Evolutionary conservation across 495 filamentous ascomycete species (phyloP), one percentile per base, ranked within the genome.

Genomic region (Neurospora pannonica): DNA sequence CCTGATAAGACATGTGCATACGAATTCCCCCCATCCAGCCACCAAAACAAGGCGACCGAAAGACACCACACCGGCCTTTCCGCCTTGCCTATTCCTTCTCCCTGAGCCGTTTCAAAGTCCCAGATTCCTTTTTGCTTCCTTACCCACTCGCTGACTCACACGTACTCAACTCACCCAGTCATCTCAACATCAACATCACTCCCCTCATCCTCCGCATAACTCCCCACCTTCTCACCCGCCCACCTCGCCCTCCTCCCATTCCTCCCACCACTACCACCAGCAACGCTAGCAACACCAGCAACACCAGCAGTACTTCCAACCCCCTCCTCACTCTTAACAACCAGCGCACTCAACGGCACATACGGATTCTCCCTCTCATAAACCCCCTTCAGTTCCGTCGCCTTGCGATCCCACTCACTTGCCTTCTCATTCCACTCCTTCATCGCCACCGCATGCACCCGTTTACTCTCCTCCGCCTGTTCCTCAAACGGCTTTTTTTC

Each of bases 401-500:
- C 90, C 60, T 85, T 87, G 6, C 83, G 83, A 78, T 97, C 93
- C 92, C 94, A 98, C 74, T 91, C 86, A 39, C 81, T 87, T 11
- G 86, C 86, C 28, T 85, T 83, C 24, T 81, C 82, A 75, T 87
- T 89, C 82, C 88, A 97, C 34, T 83, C 82, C 28, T 84, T 87
- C 73, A 89, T 79, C 4, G 86, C 85, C 74, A 87, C 84, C n/a
- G 84, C 84, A 77, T 93, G 90, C 6, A 77, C 83, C 70, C 87
- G 85, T 74, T 92, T 93, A 74, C 92, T 89, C 21, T 85, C 87
- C 74, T 91, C 88, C 5, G 91, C 90, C 78, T 89, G 86, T 43
- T 93, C 90, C 72, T 93, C 83, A 77, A 93, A 98, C 36, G 93
- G 94, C 78, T 87, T 84, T 79, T 91, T 92, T 74, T 87, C 86